phyloP scores from a whole-genome alignment of 768 basidiomycete species.

The Myochromella boudieri region DNA sequence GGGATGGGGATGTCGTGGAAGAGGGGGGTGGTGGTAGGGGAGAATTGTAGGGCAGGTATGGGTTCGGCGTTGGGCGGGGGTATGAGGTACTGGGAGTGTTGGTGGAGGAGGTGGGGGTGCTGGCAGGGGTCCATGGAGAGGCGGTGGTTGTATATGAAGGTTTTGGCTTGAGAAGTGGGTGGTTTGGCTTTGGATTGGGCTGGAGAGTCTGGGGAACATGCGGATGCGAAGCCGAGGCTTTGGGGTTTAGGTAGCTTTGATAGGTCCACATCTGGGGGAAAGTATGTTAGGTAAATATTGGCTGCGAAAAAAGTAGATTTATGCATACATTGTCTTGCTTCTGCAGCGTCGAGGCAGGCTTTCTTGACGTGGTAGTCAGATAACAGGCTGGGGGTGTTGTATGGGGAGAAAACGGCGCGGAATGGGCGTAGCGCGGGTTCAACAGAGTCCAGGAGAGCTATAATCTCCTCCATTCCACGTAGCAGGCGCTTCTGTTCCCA shows the following conservation, averaged over 20 bases:
- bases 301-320: not conserved
- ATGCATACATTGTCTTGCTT: constrained; percentile 26
- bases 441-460: constrained; percentile 35
- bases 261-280: constrained; percentile 21
- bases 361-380: constrained; percentile 31
- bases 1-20: constrained; percentile 45
- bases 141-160: constrained; percentile 45
- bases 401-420: constrained; percentile 39
- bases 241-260: constrained; percentile 14
- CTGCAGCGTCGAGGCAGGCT: constrained; percentile 31
- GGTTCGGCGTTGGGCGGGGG: constrained; percentile 37
- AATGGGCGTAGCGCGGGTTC: constrained; percentile 38
- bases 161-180: constrained; percentile 23
- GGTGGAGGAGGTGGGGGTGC: constrained; percentile 35
- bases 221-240: constrained; percentile 26
- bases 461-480: constrained; percentile 23
- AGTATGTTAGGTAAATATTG: not conserved
- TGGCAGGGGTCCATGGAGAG: constrained; percentile 43
- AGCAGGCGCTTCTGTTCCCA: constrained; percentile 21
- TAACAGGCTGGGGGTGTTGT: constrained; percentile 36
- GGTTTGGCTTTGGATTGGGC: constrained; percentile 22
- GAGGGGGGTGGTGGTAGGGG: constrained; percentile 32
- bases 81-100: constrained; percentile 47
- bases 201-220: constrained; percentile 29
- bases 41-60: constrained; percentile 41